Evolutionary conservation across 345 rosid species (phyloP).

Genomic region (Eucalyptus globulus): DNA sequence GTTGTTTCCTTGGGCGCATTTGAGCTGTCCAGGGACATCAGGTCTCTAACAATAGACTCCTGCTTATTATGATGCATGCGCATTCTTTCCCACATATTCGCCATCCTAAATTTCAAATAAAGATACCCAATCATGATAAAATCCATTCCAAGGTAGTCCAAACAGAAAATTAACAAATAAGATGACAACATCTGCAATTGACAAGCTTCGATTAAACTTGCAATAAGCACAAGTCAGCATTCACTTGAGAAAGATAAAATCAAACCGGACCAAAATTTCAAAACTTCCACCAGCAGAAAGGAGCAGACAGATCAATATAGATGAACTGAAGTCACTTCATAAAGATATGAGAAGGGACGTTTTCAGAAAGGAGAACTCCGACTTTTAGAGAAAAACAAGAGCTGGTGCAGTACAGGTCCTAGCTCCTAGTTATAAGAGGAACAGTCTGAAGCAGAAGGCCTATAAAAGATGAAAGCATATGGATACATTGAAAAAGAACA

Average conservation of each 20-base stretch:
- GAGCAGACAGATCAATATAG: not conserved
- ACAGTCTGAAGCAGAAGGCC: not conserved
- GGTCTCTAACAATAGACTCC: constrained; percentile 44
- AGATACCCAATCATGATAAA: not conserved
- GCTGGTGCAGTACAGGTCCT: not conserved
- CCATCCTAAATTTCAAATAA: constrained; percentile 43
- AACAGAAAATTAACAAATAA: not conserved
- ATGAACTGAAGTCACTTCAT: not conserved
- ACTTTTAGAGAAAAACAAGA: not conserved
- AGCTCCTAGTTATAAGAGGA: not conserved
- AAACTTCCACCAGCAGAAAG: not conserved
- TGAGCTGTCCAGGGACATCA: constrained; percentile 51
- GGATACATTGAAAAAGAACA: not conserved
- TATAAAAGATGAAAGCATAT: not conserved
- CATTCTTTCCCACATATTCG: constrained; percentile 83
- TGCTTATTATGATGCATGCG: constrained; percentile 60
- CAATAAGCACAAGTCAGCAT: not conserved
- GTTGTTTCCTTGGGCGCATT: constrained; percentile 65
- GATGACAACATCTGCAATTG: not conserved
- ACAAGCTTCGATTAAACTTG: not conserved
- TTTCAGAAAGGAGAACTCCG: not conserved
- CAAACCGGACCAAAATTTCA: not conserved
- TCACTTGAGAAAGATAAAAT: not conserved
- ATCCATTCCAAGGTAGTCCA: not conserved
- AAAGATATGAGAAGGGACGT: not conserved